Base-by-base conservation (phyloP, 768 basidiomycete species). In the Lactifluus piperatus region DNA sequence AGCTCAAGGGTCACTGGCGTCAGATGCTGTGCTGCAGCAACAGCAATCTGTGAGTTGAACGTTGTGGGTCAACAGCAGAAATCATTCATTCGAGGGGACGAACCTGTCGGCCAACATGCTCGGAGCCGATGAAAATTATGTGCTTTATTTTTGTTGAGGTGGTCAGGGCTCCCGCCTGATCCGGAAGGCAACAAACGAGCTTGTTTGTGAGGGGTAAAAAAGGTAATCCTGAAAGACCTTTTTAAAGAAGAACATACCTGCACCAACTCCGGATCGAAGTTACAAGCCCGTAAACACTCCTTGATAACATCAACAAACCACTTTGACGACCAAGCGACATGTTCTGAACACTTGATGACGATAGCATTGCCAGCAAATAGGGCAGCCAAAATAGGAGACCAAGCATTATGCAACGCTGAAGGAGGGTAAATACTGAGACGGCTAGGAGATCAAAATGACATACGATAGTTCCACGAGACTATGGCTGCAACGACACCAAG, bases 391-490 rank as follows among this genome's bases (percentile, higher is more conserved):
- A 99, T 92, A 2, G 95, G 95, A 1, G 92, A 94, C 80, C 93
- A 88, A 0, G 88, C 81, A 68, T 98, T 98, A 71, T 98, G 95
- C 57, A 97, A 73, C 34, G 93, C 92, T 94, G 64, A 16, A 49
- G 36, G 27, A 26, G 22, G 51, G n/a, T 10, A 50, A 26, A 43
- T 11, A n/a, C 10, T 26, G 44, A 70, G 30, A 16, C 13, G 11
- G 4, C 27, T 16, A 4, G 9, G 13, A 14, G 6, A 32, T 30
- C n/a, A 44, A 71, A 32, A 26, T 10, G 65, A 22, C 80, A 50
- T 67, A 93, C 91, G 91, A 70, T 94, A 94, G 66, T 93, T 94
- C 91, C 94, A 97, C 0, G 92, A 94, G 4, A 97, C 93, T 58
- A 95, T 86, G 3, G 85, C 97, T 46, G 89, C 85, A 14, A 97